Evolutionary conservation across 768 basidiomycete genomes (phyloP).

Genomic region (Russula sp.): DNA sequence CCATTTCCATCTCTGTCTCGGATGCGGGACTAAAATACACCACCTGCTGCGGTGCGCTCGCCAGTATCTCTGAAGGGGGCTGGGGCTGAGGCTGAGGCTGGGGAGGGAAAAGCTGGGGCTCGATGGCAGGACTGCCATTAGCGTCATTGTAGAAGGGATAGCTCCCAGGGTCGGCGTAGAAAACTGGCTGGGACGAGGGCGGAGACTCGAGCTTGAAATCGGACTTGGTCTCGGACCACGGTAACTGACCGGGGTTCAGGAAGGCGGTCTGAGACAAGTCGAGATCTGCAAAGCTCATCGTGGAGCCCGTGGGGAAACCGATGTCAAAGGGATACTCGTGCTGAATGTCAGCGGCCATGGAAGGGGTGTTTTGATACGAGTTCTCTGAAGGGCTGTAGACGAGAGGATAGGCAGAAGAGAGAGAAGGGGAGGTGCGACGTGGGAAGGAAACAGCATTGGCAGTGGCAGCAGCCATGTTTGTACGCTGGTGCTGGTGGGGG

Average conservation of each 20-base stretch:
- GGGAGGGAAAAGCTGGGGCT: slow-evolving; percentile 11
- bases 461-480: slow-evolving; percentile 7
- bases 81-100: slow-evolving; percentile 11
- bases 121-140: slow-evolving; percentile 4
- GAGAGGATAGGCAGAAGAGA: slow-evolving; percentile 14
- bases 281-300: slow-evolving; percentile 13
- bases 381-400: slow-evolving; percentile 13
- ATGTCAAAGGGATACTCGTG: slow-evolving; percentile 20
- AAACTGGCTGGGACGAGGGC: not conserved
- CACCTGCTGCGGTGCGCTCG: slow-evolving; percentile 11
- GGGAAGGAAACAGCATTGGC: not conserved
- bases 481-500: slow-evolving; percentile 3
- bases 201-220: slow-evolving; percentile 17
- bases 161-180: slow-evolving; percentile 15
- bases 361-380: slow-evolving; percentile 7
- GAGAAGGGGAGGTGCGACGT: slow-evolving; percentile 4
- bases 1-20: slow-evolving; percentile 16
- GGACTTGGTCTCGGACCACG: slow-evolving; percentile 15
- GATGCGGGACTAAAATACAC: slow-evolving; percentile 11
- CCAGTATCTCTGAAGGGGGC: slow-evolving; percentile 3
- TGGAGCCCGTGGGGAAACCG: not conserved
- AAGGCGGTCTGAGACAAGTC: slow-evolving; percentile 16
- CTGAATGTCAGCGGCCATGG: slow-evolving; percentile 10
- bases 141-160: slow-evolving; percentile 18
- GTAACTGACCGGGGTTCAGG: slow-evolving; percentile 15